Percentiles rank a stretch among this genome's conserved stretches.
phyloP scores from a whole-genome alignment of 257 asterid species.

The Thymus mandschuricus region DNA sequence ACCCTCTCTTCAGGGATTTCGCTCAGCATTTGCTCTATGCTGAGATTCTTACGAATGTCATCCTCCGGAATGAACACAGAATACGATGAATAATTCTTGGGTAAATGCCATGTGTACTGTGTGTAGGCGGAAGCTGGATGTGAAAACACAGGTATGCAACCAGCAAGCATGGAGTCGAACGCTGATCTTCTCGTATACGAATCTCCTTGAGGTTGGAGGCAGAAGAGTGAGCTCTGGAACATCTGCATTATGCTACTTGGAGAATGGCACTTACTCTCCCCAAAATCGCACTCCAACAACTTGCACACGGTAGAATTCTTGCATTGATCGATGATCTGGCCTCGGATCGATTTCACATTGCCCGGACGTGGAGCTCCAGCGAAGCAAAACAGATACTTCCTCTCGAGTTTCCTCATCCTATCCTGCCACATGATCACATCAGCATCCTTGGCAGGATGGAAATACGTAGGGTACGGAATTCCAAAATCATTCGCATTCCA shows the following conservation, averaged over 20 bases:
- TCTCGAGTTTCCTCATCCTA: slow-evolving; percentile 61
- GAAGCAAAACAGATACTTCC: slow-evolving; percentile 78
- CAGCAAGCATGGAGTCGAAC: slow-evolving; percentile 83
- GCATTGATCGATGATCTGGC: slow-evolving; percentile 73
- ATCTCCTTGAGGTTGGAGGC: slow-evolving; percentile 91
- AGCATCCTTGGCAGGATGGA: slow-evolving; percentile 75
- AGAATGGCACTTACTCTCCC: slow-evolving; percentile 85
- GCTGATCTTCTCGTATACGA: slow-evolving; percentile 91
- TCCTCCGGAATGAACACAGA: slow-evolving; percentile 80
- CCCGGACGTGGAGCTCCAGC: slow-evolving; percentile 94
- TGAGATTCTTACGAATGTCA: slow-evolving; percentile 51
- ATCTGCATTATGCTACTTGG: slow-evolving; percentile 85
- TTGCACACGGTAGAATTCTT: slow-evolving; percentile 57
- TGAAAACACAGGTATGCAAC: slow-evolving; percentile 89
- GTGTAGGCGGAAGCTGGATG: slow-evolving; percentile 91
- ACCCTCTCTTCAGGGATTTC: slow-evolving; percentile 52
- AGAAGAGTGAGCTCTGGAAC: slow-evolving; percentile 80
- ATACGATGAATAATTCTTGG: slow-evolving; percentile 55
- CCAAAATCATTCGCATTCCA: slow-evolving; percentile 83
- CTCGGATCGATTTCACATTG: slow-evolving; percentile 67
- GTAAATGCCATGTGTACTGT: slow-evolving; percentile 91
- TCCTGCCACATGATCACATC: slow-evolving; percentile 77
- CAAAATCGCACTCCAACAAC: slow-evolving; percentile 68
- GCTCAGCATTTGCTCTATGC: slow-evolving; percentile 65
- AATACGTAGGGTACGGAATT: slow-evolving; percentile 87